Percentiles rank a stretch among this genome's conserved stretches.
phyloP scores from a whole-genome alignment of 176 grass and related monocot genomes.

The Carex pumila region DNA sequence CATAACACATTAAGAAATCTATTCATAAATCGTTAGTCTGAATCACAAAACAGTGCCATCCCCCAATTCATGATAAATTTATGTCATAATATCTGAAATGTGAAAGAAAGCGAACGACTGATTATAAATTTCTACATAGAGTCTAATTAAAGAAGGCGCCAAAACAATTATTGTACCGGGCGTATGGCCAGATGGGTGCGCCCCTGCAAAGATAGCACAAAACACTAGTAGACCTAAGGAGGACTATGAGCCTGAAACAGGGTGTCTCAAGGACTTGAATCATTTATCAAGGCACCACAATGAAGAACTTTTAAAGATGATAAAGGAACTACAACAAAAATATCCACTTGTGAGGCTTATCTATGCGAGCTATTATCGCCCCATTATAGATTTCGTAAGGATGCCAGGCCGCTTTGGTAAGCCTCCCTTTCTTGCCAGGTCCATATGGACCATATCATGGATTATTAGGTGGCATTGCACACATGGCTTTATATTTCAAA shows the following conservation, averaged over 20 bases:
- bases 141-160: constrained; percentile 23
- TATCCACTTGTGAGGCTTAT: constrained; percentile 16
- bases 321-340: constrained; percentile 16
- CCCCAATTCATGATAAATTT: neutral
- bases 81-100: neutral
- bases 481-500: no score
- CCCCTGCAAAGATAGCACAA: neutral
- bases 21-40: neutral
- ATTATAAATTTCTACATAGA: constrained; percentile 9
- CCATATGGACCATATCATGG: no score
- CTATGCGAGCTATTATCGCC: constrained; percentile 37
- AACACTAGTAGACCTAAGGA: constrained; percentile 3
- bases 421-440: no score
- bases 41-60: neutral
- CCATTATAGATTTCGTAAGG: constrained; percentile 32
- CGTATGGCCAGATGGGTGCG: constrained; percentile 36
- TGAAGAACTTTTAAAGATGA: constrained; percentile 11
- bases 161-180: constrained; percentile 19
- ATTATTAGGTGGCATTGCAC: no score
- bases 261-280: constrained; percentile 40
- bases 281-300: constrained; percentile 34
- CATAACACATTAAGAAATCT: neutral
- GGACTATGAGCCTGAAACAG: constrained; percentile 20
- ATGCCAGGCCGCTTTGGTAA: constrained; percentile 36
- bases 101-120: neutral